Base-by-base conservation (phyloP, 2,329 filamentous ascomycete genomes). In the Venturia effusa region DNA sequence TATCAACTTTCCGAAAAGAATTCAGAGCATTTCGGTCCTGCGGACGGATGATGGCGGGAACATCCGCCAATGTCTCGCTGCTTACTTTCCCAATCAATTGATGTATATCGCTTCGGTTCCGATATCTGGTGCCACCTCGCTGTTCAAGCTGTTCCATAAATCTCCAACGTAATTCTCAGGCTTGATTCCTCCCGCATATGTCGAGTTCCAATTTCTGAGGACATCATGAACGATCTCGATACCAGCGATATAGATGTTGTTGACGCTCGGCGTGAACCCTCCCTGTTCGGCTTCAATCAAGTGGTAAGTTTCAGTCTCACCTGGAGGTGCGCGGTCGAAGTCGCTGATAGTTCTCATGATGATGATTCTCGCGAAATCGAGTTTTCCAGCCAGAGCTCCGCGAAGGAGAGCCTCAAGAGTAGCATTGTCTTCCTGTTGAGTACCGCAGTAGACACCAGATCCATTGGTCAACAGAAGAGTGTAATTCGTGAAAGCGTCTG, bases 121-220 rank as follows among this genome's bases (percentile, higher is more conserved):
- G 13, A 57, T 57, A 57, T 57, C 51, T 32, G 51, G 51, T 11
- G 30, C 51, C 5, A 57, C 51, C 10, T 34, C 51, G 19, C 51
- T 57, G 15, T 8, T 8, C 51, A 57, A 34, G 30, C 51, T 57
- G 24, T 57, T 57, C 51, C 51, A 57, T 19, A 57, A 22, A 69
- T 89, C 87, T 4, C 87, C 87, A 39, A 90, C 75, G 68, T 90
- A 90, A 69, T 89, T 89, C 1, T 71, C 75, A 0, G 86, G 75
- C 66, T 76, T 71, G 48, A 90, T 74, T 3, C 88, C 88, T 1
- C 71, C 67, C 39, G 77, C 73, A 68, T 85, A 90, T 0, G 76
- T 84, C 15, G 71, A 71, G 45, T 85, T 75, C 88, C 88, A 91
- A 3, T 77, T 79, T 0, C 72, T 65, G 17, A 89, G 65, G 64